These are phyloP conservation scores for Phytophthora ohioensis DNA, from an alignment of 352 stramenopile species.

Conservation along the genomic window DNA sequence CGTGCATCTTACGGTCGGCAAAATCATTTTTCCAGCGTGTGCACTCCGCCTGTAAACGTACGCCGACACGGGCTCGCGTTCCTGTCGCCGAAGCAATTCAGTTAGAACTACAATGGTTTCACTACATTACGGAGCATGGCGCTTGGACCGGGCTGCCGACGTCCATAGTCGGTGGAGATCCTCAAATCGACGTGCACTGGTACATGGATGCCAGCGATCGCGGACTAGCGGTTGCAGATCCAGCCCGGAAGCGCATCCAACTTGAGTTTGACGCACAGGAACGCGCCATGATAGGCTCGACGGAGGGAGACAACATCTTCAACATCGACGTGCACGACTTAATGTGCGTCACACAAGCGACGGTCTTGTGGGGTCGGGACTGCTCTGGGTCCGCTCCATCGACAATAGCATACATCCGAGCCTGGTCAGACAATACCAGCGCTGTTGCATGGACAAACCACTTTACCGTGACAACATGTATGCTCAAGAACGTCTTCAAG, in stretches of 20 bases:
- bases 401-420: neutral
- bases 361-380: neutral
- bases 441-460: neutral
- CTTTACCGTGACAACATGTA: neutral
- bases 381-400: neutral
- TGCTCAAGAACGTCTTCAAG: neutral
- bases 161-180: neutral
- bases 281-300: neutral
- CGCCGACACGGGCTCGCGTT: neutral
- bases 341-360: neutral
- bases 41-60: neutral
- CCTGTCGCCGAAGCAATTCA: neutral
- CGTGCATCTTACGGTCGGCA: neutral
- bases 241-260: neutral
- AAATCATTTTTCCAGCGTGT: neutral
- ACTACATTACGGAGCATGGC: neutral
- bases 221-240: neutral
- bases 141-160: neutral
- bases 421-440: neutral
- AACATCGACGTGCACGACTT: neutral
- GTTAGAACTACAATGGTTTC: neutral
- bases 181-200: neutral
- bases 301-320: neutral
- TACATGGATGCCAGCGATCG: neutral
- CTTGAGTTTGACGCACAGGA: neutral